Base-by-base conservation (phyloP, 257 asterid genomes). In the Cinchona pubescens region DNA sequence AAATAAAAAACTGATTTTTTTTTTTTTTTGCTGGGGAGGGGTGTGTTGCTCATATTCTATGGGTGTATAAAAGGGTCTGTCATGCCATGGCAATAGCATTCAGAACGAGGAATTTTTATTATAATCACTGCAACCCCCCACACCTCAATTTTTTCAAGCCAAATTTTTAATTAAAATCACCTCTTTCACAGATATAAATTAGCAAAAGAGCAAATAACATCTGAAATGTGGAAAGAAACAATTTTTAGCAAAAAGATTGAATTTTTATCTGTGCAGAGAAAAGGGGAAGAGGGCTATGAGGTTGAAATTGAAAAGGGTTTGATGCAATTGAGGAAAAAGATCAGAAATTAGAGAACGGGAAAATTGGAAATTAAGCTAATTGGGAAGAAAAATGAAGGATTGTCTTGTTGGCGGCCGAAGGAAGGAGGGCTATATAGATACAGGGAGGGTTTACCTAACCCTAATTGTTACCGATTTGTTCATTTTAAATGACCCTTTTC, bases 71-170 rank as follows among this genome's bases (percentile, higher is more conserved):
- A 78, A 67, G 83, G 40, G 96, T 90, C 96, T 88, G 58, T 88
- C 96, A 85, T 68, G 92, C 94, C 78, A 79, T 77, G 82, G 83
- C 77, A 77, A 78, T 84, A 77, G 91, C 94, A 56, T 66, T 90
- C 92, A 90, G 92, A 18, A 86, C 88, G 94, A 86, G 88, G 94
- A 90, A 90, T 90, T 87, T n/a, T 15, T 60, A 74, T 72, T 89
- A 89, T 81, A 90, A 89, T 89, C 96, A 89, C 66, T 62, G 94
- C 94, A 71, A 21, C 9, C 27, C n/a, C 49, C 77, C 2, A 83
- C 86, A 70, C 72, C 75, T 48, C 45, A 49, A 68, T 16, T 15
- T 79, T 10, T 21, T 25, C 72, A 71, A 27, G 46, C 46, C 40
- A 19, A 56, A 23, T n/a, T 9, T n/a, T 0, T 11, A 29, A 27